Base-by-base conservation (phyloP, 2,329 filamentous ascomycete species). In the Botrytis cinerea region DNA sequence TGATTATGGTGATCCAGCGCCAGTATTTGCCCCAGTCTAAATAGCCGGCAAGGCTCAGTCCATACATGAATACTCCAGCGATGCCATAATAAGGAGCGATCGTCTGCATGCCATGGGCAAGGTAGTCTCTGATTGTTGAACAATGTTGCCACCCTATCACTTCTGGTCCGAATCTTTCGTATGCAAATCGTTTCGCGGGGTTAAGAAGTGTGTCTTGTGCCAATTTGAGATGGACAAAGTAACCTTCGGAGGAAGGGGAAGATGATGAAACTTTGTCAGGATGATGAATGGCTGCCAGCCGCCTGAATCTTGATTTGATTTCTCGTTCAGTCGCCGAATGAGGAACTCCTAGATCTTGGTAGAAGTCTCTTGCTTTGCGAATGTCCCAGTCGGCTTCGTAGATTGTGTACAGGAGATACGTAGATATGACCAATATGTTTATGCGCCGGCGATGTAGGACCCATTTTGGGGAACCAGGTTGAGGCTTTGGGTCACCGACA, bases 321-420 rank as follows among this genome's bases (percentile, higher is more conserved):
- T 91, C 90, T 78, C 89, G 89, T 71, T 97, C 94, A 71, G 88
- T 87, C 18, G 92, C 92, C 73, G 87, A 82, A 54, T 91, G 86
- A 20, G 91, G 85, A 0, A 98, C 88, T 51, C 90, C 90, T 0
- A 99, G 88, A 76, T 92, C 88, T 64, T 88, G 85, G 84, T 98
- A 98, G 84, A 92, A 97, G 82, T 93, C 91, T 28, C 92, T 90
- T 1, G 86, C 85, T 62, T 87, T 85, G 75, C 89, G 91, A 43
- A 97, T 87, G 76, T 93, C 90, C 84, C 93, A 90, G 86, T 97
- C 93, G 79, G 94, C 92, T 84, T 98, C 95, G 84, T 95, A 96
- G 79, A 98, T 90, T 64, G 94, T 97, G 86, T 97, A 98, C 76
- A 92, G 84, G 54, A 98, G 92, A 84, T 98, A 99, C 75, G 89